Percentiles rank a stretch among this genome's conserved stretches.
These are phyloP conservation scores for Pyricularia sp. DNA, from an alignment of 2,329 filamentous ascomycete genomes.

Conservation along the genomic window DNA sequence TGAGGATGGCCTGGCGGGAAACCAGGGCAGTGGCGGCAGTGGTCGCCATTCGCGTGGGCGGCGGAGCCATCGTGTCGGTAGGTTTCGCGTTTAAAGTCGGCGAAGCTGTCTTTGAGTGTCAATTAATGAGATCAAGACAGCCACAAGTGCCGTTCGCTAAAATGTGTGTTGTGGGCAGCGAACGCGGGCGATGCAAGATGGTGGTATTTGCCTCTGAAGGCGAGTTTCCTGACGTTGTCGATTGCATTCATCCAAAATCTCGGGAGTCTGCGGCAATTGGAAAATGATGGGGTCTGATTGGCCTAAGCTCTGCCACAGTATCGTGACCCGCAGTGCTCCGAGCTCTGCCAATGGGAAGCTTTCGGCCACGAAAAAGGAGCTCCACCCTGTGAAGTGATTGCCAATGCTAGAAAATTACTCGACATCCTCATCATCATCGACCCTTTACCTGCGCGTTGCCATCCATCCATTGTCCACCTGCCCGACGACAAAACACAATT, in stretches of 20 bases:
- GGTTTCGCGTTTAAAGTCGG: neutral
- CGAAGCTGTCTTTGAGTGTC: neutral
- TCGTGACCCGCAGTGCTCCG: neutral
- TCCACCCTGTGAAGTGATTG: slow-evolving; percentile 1
- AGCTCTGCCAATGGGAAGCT: slow-evolving; percentile 1
- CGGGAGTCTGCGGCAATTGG: slow-evolving; percentile 2
- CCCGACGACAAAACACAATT: slow-evolving; percentile 14
- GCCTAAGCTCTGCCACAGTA: slow-evolving; percentile 1
- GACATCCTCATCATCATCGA: slow-evolving; percentile 4
- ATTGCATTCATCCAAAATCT: slow-evolving; percentile 3
- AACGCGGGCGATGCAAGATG: neutral
- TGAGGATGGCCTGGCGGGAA: slow-evolving; percentile 4
- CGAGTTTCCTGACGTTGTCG: neutral
- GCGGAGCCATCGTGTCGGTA: slow-evolving; percentile 3
- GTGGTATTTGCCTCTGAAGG: neutral
- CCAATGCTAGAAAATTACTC: slow-evolving; percentile 3
- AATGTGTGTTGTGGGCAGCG: neutral
- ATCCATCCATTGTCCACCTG: neutral
- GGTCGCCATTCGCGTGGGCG: slow-evolving; percentile 3
- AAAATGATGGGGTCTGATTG: slow-evolving; percentile 5
- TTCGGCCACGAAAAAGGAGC: neutral
- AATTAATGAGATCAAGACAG: neutral
- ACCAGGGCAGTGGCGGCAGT: slow-evolving; percentile 3
- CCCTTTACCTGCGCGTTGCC: neutral
- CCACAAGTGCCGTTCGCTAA: neutral